Conservation (phyloP, 495 filamentous ascomycete species). For the Jackrogersella multiformis region DNA sequence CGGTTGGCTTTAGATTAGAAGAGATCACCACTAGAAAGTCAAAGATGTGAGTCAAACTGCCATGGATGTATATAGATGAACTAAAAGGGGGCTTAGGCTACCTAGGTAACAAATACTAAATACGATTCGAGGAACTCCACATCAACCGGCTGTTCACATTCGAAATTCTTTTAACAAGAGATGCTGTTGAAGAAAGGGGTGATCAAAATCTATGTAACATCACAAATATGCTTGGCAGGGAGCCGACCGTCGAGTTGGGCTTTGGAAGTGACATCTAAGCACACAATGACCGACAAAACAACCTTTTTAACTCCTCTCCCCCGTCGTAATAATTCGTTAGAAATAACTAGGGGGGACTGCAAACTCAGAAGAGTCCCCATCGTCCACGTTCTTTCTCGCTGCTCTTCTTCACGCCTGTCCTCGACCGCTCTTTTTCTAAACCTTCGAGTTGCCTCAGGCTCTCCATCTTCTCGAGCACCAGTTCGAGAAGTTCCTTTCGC, state of each 20-base stretch:
- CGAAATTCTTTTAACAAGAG: background rate
- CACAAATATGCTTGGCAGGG: conserved; percentile 21
- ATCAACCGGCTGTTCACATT: background rate
- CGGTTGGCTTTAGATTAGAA: no score
- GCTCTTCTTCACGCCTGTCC: conserved; percentile 27
- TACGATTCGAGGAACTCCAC: background rate
- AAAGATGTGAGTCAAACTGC: no score
- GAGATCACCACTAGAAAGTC: no score
- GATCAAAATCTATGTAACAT: conserved; percentile 22
- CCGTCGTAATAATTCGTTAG: conserved; percentile 35
- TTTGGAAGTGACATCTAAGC: conserved; percentile 31
- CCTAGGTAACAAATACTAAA: no score
- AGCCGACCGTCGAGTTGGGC: conserved; percentile 26
- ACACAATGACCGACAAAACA: conserved; percentile 27
- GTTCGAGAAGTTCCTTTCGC: conserved; percentile 90
- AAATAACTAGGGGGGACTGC: conserved; percentile 15
- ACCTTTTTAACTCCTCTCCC: conserved; percentile 36
- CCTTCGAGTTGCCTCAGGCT: conserved; percentile 79
- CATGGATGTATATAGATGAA: no score
- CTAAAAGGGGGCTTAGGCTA: no score
- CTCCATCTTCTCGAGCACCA: conserved; percentile 94
- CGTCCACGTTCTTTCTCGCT: conserved; percentile 44
- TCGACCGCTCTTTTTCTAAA: conserved; percentile 41
- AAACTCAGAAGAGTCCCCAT: conserved; percentile 49
- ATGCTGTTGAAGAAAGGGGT: conserved; percentile 17